Base-by-base conservation (phyloP, 2,329 filamentous ascomycete genomes). In the Alternaria viburni region DNA sequence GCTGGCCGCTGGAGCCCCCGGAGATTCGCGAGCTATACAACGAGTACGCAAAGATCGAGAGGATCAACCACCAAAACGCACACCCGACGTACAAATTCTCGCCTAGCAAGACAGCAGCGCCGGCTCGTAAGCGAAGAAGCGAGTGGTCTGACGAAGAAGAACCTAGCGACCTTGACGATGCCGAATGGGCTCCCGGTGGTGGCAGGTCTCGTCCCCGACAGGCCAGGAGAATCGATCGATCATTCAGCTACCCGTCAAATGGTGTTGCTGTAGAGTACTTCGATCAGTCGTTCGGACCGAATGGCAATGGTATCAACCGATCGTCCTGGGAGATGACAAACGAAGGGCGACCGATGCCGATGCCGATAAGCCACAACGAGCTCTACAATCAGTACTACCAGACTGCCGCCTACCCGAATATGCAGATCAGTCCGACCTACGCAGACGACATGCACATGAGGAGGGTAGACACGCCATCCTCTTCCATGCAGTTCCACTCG, bases 41-140 rank as follows among this genome's bases (percentile, higher is more conserved):
- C 75, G 84, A 88, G 15, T 90, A 92, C 83, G 93, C 96, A 21
- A 89, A 88, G 72, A 85, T 92, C 19, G 96, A 98, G 80, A 88
- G 93, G 47, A 86, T 89, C 70, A 97, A 96, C 79, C 95, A 98
- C 79, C 88, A 91, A 58, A 86, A 87, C 57, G 93, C 95, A 3
- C 93, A 97, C 70, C 96, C 96, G 0, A 88, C 89, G 45, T 99
- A 98, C 85, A 98, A 97, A 80, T 99, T 98, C 82, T 91, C 92
- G 3, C 95, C 95, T 2, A 90, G 90, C 72, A 97, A 96, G 81
- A 80, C 84, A 15, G 82, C 83, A 54, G 75, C 74, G 12, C 69
- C 80, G 36, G 66, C 75, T 21, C 76, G 78, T 41, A 87, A 86
- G 70, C 85, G 86, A 69, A 87, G 86, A 69, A 75, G 76, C 58